These are phyloP conservation scores for Ceratocystis lukuohia DNA, from an alignment of 2,329 filamentous ascomycete genomes.

Conservation along the genomic window DNA sequence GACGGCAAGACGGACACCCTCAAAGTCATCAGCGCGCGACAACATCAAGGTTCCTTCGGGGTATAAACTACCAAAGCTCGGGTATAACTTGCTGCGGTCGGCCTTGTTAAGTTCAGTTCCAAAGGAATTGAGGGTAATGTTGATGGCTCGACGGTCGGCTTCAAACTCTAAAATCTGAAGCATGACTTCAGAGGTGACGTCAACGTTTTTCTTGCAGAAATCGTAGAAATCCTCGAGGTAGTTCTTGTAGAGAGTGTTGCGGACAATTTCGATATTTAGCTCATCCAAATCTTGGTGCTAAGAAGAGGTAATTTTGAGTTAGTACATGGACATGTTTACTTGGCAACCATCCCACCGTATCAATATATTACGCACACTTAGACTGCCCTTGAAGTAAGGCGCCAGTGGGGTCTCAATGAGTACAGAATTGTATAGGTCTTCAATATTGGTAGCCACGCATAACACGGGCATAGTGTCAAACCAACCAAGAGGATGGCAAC, in stretches of 20 bases:
- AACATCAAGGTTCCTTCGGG: constrained; percentile 93
- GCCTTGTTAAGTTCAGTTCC: constrained; percentile 89
- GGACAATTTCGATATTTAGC: constrained; percentile 97
- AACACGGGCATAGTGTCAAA: constrained; percentile 98
- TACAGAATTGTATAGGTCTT: constrained; percentile 97
- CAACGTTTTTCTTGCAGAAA: constrained; percentile 81
- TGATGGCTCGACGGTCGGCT: constrained; percentile 90
- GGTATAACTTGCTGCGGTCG: constrained; percentile 93
- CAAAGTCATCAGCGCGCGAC: constrained; percentile 83
- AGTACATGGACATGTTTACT: neutral
- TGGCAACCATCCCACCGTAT: neutral
- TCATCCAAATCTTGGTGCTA: constrained; percentile 88
- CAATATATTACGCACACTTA: constrained; percentile 38
- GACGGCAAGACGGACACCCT: constrained; percentile 84
- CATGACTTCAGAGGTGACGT: constrained; percentile 92
- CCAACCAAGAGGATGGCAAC: constrained; percentile 94
- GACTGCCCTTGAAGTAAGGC: constrained; percentile 90
- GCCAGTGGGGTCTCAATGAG: constrained; percentile 92
- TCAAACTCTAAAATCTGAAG: constrained; percentile 91
- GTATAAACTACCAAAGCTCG: constrained; percentile 77
- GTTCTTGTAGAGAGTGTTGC: constrained; percentile 98
- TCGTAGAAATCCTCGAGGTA: constrained; percentile 95
- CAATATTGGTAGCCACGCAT: constrained; percentile 94
- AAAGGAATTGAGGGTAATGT: constrained; percentile 98
- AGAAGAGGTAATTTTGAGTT: neutral